Conservation (phyloP, 768 basidiomycete species). For the Auricularia cornea region DNA sequence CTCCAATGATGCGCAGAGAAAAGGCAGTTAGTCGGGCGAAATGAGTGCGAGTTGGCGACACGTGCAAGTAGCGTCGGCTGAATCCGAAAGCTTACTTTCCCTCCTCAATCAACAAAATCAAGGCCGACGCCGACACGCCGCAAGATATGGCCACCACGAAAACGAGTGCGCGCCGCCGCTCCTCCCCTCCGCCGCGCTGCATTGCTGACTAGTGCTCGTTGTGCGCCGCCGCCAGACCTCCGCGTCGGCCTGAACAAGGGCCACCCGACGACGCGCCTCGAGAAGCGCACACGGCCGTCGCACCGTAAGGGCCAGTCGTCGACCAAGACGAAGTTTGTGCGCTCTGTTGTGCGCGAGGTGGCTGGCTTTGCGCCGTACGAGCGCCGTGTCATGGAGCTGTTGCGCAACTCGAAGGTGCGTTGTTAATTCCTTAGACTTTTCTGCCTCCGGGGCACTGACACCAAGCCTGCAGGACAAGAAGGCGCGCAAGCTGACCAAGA, state of each 20-base stretch:
- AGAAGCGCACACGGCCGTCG: constrained; percentile 66
- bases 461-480: constrained; percentile 76
- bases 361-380: constrained; percentile 97
- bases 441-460: no score
- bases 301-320: constrained; percentile 90
- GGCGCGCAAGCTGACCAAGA: constrained; percentile 98
- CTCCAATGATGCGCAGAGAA: no score
- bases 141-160: constrained; percentile 2
- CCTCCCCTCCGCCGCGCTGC: background rate
- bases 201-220: background rate
- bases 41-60: no score
- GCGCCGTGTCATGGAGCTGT: constrained; percentile 93
- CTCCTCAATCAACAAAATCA: background rate
- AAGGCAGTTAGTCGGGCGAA: no score
- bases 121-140: background rate
- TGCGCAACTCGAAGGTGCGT: constrained; percentile 92
- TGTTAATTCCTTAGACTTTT: no score
- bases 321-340: constrained; percentile 88
- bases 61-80: no score
- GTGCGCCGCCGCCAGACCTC: constrained; percentile 54
- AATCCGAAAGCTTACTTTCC: background rate
- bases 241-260: constrained; percentile 83
- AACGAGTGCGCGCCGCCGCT: background rate
- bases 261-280: constrained; percentile 78
- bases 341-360: constrained; percentile 91